These are phyloP conservation scores for Byssochlamys sp. DNA, from an alignment of 2,329 filamentous ascomycete genomes.

Conservation along the genomic window DNA sequence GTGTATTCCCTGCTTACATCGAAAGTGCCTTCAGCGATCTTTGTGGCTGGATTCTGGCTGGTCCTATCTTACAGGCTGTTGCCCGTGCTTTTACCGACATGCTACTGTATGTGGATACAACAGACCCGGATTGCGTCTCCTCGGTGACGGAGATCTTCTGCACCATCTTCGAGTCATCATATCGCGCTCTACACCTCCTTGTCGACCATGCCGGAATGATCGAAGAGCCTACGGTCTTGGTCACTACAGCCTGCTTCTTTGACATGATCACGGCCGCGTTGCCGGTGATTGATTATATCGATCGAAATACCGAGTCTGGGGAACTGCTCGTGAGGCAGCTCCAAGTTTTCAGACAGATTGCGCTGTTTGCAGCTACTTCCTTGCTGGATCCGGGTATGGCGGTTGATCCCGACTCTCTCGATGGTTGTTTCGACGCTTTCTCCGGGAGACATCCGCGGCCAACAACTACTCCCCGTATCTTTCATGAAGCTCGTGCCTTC, in stretches of 20 bases:
- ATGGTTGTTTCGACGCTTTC: not conserved
- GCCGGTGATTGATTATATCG: conserved; percentile 39
- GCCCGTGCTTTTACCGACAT: conserved; percentile 34
- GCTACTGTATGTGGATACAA: conserved; percentile 37
- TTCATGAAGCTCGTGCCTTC: conserved; percentile 19
- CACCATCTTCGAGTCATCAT: conserved; percentile 29
- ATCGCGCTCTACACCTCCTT: conserved; percentile 27
- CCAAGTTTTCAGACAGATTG: conserved; percentile 32
- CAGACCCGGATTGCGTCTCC: conserved; percentile 28
- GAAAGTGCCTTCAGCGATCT: conserved; percentile 37
- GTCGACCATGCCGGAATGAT: conserved; percentile 25
- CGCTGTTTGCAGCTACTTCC: conserved; percentile 21
- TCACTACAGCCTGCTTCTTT: conserved; percentile 31
- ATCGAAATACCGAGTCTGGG: conserved; percentile 22
- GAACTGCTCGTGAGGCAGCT: conserved; percentile 22
- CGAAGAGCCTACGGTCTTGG: conserved; percentile 29
- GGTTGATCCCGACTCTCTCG: conserved; percentile 2
- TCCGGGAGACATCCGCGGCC: not conserved
- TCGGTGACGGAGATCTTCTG: conserved; percentile 28
- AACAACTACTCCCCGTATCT: conserved; percentile 8
- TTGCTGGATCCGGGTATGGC: conserved; percentile 15
- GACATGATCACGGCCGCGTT: conserved; percentile 33
- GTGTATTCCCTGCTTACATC: conserved; percentile 50
- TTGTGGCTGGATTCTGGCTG: conserved; percentile 43
- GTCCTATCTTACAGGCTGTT: conserved; percentile 44